phyloP scores from a whole-genome alignment of 805 yeast species.

The Dipodascus geniculatus region DNA sequence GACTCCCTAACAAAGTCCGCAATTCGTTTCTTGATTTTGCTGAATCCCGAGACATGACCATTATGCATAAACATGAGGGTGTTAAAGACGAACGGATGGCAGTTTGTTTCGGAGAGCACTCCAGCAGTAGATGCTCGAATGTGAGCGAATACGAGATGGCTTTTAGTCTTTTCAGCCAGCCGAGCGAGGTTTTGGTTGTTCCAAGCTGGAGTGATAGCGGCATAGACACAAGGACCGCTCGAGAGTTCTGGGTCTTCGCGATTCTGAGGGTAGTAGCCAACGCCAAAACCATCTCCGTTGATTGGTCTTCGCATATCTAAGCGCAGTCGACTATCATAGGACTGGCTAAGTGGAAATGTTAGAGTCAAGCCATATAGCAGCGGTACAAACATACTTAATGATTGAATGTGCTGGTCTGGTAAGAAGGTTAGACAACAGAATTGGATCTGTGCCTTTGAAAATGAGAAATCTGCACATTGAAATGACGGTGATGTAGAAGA shows the following conservation, averaged over 20 bases:
- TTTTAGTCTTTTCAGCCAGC: slow-evolving; percentile 77
- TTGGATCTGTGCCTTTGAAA: slow-evolving; percentile 79
- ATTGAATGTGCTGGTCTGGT: slow-evolving; percentile 96
- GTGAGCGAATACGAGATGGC: slow-evolving; percentile 81
- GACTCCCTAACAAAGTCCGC: slow-evolving; percentile 67
- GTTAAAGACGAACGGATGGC: slow-evolving; percentile 90
- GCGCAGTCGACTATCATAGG: slow-evolving; percentile 81
- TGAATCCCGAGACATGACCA: slow-evolving; percentile 66
- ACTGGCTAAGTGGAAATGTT: slow-evolving; percentile 36
- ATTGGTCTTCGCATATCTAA: slow-evolving; percentile 85
- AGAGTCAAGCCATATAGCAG: not conserved
- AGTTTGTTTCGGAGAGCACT: slow-evolving; percentile 84
- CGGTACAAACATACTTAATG: slow-evolving; percentile 40
- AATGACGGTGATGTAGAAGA: no score
- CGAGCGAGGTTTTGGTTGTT: slow-evolving; percentile 83
- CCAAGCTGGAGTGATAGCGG: slow-evolving; percentile 97
- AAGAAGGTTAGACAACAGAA: slow-evolving; percentile 70
- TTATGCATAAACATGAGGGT: slow-evolving; percentile 94
- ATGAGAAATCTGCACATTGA: slow-evolving; percentile 87
- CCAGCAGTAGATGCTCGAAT: slow-evolving; percentile 96
- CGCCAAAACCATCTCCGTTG: slow-evolving; percentile 97
- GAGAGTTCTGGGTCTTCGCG: slow-evolving; percentile 34
- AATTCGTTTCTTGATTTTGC: slow-evolving; percentile 58
- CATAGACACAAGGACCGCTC: slow-evolving; percentile 80
- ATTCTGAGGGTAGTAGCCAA: slow-evolving; percentile 73